Conservation (phyloP, 345 rosid genomes). For the Rhizophora apiculata region DNA sequence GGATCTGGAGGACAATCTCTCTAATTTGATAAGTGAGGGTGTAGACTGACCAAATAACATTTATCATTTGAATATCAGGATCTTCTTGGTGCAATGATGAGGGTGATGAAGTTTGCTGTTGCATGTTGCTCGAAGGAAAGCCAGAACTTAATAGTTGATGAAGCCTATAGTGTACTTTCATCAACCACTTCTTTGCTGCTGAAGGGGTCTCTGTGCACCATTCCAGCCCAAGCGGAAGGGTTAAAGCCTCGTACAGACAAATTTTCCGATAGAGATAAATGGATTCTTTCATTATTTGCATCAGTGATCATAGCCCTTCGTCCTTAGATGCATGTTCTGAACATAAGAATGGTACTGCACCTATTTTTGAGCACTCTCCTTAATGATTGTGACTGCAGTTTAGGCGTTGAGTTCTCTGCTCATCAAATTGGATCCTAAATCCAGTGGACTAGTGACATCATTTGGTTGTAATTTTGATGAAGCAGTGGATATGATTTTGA, state of each 20-base stretch:
- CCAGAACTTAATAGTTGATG: slow-evolving; percentile 62
- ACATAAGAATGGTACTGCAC: slow-evolving; percentile 42
- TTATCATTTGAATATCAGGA: slow-evolving; percentile 41
- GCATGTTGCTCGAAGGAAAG: slow-evolving; percentile 59
- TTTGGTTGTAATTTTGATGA: slow-evolving; percentile 56
- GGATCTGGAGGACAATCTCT: background rate
- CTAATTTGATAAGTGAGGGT: background rate
- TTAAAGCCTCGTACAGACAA: slow-evolving; percentile 28
- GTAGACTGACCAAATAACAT: background rate
- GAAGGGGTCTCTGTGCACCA: slow-evolving; percentile 37
- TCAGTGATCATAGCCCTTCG: slow-evolving; percentile 68
- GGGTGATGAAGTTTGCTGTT: slow-evolving; percentile 61
- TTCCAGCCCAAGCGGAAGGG: slow-evolving; percentile 32
- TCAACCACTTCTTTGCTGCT: slow-evolving; percentile 43
- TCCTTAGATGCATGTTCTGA: slow-evolving; percentile 56
- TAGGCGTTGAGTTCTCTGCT: slow-evolving; percentile 86
- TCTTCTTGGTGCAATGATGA: slow-evolving; percentile 63
- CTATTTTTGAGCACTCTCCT: slow-evolving; percentile 45
- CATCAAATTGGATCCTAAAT: slow-evolving; percentile 53
- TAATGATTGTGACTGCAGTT: slow-evolving; percentile 64
- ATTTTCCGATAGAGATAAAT: slow-evolving; percentile 52
- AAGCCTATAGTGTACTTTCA: slow-evolving; percentile 52
- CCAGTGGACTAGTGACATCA: slow-evolving; percentile 29
- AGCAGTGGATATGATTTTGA: slow-evolving; percentile 60
- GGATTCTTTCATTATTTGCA: slow-evolving; percentile 67